These are phyloP conservation scores for Fraxinus sp. DNA, from an alignment of 305 asterid species.

Conservation along the genomic window DNA sequence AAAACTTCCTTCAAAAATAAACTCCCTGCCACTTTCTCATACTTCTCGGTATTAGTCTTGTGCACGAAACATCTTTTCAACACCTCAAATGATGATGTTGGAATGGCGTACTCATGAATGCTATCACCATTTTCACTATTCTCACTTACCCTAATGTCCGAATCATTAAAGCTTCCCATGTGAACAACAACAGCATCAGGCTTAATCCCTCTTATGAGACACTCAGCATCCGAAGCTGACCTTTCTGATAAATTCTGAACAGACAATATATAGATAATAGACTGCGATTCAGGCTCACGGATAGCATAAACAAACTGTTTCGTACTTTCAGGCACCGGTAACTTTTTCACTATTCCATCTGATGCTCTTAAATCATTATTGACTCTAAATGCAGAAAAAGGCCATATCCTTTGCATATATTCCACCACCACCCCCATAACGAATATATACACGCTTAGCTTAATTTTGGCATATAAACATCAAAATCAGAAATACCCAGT, in stretches of 20 bases:
- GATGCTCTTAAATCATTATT: slow-evolving; percentile 72
- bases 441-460: not conserved
- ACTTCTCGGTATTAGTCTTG: slow-evolving; percentile 57
- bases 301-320: slow-evolving; percentile 80
- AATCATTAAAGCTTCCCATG: slow-evolving; percentile 39
- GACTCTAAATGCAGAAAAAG: slow-evolving; percentile 45
- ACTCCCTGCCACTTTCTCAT: slow-evolving; percentile 75
- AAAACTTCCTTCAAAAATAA: slow-evolving; percentile 78
- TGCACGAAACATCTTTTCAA: slow-evolving; percentile 71
- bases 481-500: slow-evolving; percentile 20
- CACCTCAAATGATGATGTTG: slow-evolving; percentile 81
- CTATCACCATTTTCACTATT: slow-evolving; percentile 23
- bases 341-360: slow-evolving; percentile 47
- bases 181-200: slow-evolving; percentile 94
- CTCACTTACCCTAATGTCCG: slow-evolving; percentile 26
- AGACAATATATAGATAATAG: slow-evolving; percentile 61
- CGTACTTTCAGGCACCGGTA: slow-evolving; percentile 69
- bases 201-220: slow-evolving; percentile 62
- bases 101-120: slow-evolving; percentile 42
- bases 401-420: slow-evolving; percentile 66
- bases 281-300: slow-evolving; percentile 57
- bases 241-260: slow-evolving; percentile 86
- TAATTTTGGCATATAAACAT: slow-evolving; percentile 16
- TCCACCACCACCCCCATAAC: slow-evolving; percentile 46
- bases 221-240: slow-evolving; percentile 76